Evolutionary conservation across 192 early-diverging fungal species (phyloP), one percentile per base, ranked within the genome.

Genomic region (Mortierella claussenii): DNA sequence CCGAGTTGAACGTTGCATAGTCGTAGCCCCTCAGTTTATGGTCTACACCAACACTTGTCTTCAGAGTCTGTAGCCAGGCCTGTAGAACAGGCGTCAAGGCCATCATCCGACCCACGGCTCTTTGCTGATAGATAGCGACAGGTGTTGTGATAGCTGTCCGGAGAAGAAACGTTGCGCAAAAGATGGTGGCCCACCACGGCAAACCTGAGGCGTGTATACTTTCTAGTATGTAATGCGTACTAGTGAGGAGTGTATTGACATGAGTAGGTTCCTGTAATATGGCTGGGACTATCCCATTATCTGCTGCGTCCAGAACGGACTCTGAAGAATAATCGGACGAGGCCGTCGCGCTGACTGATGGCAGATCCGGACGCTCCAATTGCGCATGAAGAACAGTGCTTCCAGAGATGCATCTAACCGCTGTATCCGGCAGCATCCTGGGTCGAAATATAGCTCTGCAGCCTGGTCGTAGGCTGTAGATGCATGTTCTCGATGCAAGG

Each of bases 131-230:
- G 11, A 89, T 80, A 11, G 88, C 86, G 24, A 89, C 80, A 17
- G 88, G 88, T 5, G 87, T 47, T 0, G 86, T 87, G 37, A 87
- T 66, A 1, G 68, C 55, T 4, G 82, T 71, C n/a, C 85, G 65
- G n/a, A 88, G 76, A 3, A 78, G 24, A n/a, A 87, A 60, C 1
- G 87, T 86, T 0, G 79, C 60, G 1, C 68, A 57, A 37, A 87
- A 66, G 44, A 89, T 82, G 12, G 84, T 83, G 1, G 79, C 81
- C 88, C 88, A 87, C 86, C 86, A 89, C 1, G 88, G 88, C 9
- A 89, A 50, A 2, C 80, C 81, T 2, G 63, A 21, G 3, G 53
- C 33, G 54, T 66, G 87, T 45, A 88, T 68, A 5, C 60, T 31
- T 44, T 81, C 81, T 0, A 88, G 55, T 18, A 86, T 37, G 11